Conservation (phyloP, 306 rosid genomes). For the Ziziphus jujuba region DNA sequence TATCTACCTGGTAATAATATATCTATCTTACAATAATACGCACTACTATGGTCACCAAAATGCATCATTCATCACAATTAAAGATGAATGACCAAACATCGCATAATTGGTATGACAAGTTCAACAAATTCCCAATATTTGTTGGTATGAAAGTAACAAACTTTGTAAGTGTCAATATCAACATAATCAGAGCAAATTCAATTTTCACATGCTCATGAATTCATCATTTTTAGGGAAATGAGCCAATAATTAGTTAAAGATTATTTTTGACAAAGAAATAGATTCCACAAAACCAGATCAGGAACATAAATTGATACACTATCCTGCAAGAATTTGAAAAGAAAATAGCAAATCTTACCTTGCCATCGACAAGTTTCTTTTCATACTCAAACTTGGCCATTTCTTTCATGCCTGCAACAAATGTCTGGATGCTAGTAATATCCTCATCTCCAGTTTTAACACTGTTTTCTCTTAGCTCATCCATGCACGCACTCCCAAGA, state of each 20-base stretch:
- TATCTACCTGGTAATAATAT: too few species aligned
- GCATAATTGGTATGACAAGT: too few species aligned
- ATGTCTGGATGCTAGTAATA: constrained; percentile 79
- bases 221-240: too few species aligned
- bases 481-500: constrained; percentile 61
- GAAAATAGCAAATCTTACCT: constrained; percentile 50
- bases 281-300: constrained; percentile 3
- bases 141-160: not conserved
- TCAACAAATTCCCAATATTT: not conserved
- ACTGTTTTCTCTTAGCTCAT: constrained; percentile 48
- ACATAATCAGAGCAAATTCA: not conserved
- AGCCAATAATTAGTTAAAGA: too few species aligned
- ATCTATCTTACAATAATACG: too few species aligned
- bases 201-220: constrained; percentile 7
- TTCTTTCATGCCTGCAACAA: constrained; percentile 87
- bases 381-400: constrained; percentile 80
- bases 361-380: constrained; percentile 62
- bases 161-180: not conserved
- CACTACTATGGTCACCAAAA: too few species aligned
- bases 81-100: too few species aligned
- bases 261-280: not conserved
- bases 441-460: constrained; percentile 62
- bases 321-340: not conserved
- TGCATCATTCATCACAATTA: too few species aligned
- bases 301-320: not conserved